Evolutionary conservation across 2,329 filamentous ascomycete genomes (phyloP), one percentile per base, ranked within the genome.

Genomic region (Graphilbum fragrans): DNA sequence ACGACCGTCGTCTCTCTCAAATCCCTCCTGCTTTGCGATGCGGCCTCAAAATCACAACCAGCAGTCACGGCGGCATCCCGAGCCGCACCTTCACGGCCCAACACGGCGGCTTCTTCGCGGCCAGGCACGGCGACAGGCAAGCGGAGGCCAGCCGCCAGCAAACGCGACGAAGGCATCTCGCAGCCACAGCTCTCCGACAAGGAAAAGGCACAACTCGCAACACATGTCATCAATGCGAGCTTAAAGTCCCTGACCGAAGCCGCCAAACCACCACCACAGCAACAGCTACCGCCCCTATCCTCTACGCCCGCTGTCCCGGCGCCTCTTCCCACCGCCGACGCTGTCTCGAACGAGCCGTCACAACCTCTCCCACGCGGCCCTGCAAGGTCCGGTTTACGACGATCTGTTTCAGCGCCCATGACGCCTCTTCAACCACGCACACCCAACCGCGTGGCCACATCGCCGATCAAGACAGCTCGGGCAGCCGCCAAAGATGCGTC

Each of bases 181-280:
- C 49, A n/a, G 36, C 35, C 20, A 10, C 37, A 39, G 37, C 57
- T 81, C 23, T 62, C 69, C 5, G 55, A 65, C 5, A 74, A 71
- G 50, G 80, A 86, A 44, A 76, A 71, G 56, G 77, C 77, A 39
- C 66, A 74, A 35, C 61, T 88, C 29, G 82, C 83, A 12, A 86
- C 82, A 0, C 74, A 86, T 46, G 67, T 86, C 29, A 75, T 86
- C 52, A 90, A 88, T 55, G 65, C 67, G 7, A 70, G 78, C 1
- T 65, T 88, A 32, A 86, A 83, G 52, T 68, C 72, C 10, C 67
- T 90, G 4, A 69, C 70, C n/a, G 77, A 83, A 42, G 77, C 77
- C 0, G 66, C 77, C 18, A 86, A 79, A 54, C 58, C 63, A 2
- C 46, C 60, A 4, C 48, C 58, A 47, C 52, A 4, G 41, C 10